Percentiles rank a stretch among this genome's conserved stretches.
Evolutionary conservation across 2,329 filamentous ascomycete species (phyloP).

Genomic region (Claviceps maximensis): DNA sequence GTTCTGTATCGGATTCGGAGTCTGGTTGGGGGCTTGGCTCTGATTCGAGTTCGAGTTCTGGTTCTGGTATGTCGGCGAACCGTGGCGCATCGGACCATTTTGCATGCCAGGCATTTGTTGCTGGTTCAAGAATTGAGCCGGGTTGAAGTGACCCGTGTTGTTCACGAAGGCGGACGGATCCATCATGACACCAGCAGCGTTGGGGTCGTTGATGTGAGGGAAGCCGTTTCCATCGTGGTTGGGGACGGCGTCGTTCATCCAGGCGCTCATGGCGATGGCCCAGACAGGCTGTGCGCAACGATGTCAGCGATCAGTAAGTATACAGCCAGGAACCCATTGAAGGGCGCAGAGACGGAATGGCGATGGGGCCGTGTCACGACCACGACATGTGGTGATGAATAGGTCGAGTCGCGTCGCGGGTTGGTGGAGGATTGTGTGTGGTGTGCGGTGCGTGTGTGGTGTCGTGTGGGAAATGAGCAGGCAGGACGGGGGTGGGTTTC

Average conservation of each 20-base stretch:
- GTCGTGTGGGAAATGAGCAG: constrained; percentile 19
- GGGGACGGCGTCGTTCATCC: constrained; percentile 58
- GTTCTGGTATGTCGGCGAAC: constrained; percentile 63
- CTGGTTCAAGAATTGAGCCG: constrained; percentile 41
- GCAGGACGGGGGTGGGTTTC: constrained; percentile 4
- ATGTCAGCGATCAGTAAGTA: constrained; percentile 32
- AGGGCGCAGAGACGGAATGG: constrained; percentile 23
- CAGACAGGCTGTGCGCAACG: constrained; percentile 29
- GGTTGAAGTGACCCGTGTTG: constrained; percentile 47
- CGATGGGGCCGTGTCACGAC: constrained; percentile 36
- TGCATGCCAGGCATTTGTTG: constrained; percentile 52
- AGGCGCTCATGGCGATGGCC: constrained; percentile 52
- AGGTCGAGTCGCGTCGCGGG: constrained; percentile 28
- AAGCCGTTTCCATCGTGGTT: constrained; percentile 60
- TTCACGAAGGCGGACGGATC: constrained; percentile 52
- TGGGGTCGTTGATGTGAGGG: constrained; percentile 50
- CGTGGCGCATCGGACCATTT: constrained; percentile 73
- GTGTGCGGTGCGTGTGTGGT: constrained; percentile 13
- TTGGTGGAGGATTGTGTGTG: constrained; percentile 23
- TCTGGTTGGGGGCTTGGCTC: not conserved
- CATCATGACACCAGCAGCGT: constrained; percentile 45
- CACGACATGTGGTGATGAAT: constrained; percentile 23
- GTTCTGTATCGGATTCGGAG: constrained; percentile 8
- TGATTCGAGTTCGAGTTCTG: constrained; percentile 26
- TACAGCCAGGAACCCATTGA: constrained; percentile 27